Conservation (phyloP, 176 grass and related monocot genomes). For the Pharus latifolius region DNA sequence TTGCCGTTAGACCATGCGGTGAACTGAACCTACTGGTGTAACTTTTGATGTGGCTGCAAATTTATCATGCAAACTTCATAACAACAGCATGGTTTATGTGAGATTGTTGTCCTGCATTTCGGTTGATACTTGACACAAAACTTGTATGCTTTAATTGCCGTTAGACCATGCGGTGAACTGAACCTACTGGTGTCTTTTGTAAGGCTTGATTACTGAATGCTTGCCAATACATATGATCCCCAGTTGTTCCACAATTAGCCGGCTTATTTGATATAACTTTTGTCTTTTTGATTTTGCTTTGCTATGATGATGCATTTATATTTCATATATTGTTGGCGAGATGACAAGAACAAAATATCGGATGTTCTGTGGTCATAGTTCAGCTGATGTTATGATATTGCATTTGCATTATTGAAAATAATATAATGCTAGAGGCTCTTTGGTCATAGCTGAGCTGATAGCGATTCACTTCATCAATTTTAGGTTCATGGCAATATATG, state of each 20-base stretch:
- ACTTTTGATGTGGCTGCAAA: not conserved
- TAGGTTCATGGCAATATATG: constrained; percentile 99
- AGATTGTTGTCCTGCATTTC: not conserved
- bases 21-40: constrained; percentile 2
- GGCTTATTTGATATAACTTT: not conserved
- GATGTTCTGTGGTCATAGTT: not conserved
- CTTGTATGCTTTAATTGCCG: not conserved
- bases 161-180: not conserved
- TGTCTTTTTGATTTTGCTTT: not conserved
- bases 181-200: not conserved
- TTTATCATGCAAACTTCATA: not conserved
- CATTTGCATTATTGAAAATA: not conserved
- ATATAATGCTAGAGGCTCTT: not conserved
- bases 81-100: not conserved
- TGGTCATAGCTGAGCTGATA: constrained; percentile 16
- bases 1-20: not conserved
- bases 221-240: not conserved
- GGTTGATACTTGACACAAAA: not conserved
- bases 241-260: not conserved
- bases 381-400: not conserved
- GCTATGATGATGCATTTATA: constrained; percentile 6
- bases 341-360: not conserved
- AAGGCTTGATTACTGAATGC: not conserved
- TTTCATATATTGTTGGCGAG: not conserved
- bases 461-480: constrained; percentile 22